phyloP scores from a whole-genome alignment of 2,329 filamentous ascomycete species.

The Colletotrichum falcatum region DNA sequence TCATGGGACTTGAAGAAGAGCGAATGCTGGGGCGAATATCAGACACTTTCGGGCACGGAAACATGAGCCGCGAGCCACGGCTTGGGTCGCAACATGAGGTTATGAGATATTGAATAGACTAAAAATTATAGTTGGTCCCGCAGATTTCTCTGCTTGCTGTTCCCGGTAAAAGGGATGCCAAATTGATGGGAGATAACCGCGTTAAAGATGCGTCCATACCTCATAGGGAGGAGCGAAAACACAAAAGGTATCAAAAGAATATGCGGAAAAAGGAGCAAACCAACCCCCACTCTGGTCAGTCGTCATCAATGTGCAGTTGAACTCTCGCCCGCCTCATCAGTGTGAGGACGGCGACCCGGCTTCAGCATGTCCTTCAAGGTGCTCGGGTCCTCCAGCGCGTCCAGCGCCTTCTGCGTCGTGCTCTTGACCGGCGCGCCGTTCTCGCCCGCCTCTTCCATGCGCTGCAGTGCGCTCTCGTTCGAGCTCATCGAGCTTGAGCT shows the following conservation, averaged over 20 bases:
- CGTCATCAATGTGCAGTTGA: conserved; percentile 14
- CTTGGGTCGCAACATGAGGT: no score
- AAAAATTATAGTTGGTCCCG: conserved; percentile 15
- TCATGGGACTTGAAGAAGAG: neutral
- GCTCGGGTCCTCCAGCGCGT: conserved; percentile 63
- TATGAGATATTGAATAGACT: neutral
- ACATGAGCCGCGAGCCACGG: no score
- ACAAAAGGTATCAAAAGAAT: conserved; percentile 31
- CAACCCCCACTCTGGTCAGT: neutral
- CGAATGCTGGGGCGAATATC: no score
- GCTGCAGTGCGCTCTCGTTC: conserved; percentile 63
- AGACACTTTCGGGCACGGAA: fast-evolving
- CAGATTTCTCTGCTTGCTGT: neutral
- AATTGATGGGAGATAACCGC: neutral
- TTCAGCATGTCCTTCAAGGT: conserved; percentile 54
- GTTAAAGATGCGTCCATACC: neutral
- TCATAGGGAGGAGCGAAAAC: neutral
- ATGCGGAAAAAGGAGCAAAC: neutral
- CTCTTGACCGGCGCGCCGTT: conserved; percentile 55
- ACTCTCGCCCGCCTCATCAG: conserved; percentile 17
- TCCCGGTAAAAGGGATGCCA: neutral
- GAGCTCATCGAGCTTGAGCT: conserved; percentile 57
- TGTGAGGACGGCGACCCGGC: neutral
- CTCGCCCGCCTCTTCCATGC: conserved; percentile 56
- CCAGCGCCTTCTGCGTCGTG: conserved; percentile 64